Evolutionary conservation across 805 yeast genomes (phyloP).

Genomic region (Hanseniaspora guilliermondii): DNA sequence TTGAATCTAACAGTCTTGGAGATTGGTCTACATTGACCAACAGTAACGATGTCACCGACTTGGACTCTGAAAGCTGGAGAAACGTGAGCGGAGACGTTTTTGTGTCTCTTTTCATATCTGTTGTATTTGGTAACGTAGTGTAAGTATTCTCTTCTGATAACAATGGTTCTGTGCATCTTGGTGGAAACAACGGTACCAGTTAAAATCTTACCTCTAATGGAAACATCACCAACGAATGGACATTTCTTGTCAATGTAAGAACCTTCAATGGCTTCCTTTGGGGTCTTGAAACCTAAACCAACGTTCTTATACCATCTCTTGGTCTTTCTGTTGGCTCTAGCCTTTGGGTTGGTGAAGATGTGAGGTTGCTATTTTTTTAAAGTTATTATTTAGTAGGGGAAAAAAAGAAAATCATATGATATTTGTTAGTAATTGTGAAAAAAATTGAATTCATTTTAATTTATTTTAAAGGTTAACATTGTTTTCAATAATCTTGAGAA

Average conservation of each 20-base stretch:
- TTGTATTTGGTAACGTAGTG: conserved; percentile 99
- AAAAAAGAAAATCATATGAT: not conserved
- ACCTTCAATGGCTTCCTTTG: conserved; percentile 96
- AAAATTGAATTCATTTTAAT: too few relatives aligned
- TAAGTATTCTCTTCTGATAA: conserved; percentile 99
- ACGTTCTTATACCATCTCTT: conserved; percentile 99
- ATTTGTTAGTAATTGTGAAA: conserved; percentile 11
- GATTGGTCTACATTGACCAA: conserved; percentile 99
- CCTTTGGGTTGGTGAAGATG: conserved; percentile 99
- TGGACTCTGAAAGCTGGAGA: conserved; percentile 99
- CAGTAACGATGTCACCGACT: conserved; percentile 98
- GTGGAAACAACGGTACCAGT: conserved; percentile 99
- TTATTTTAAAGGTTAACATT: too few relatives aligned
- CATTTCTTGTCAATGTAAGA: conserved; percentile 99
- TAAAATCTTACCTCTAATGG: conserved; percentile 99
- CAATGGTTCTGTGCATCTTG: conserved; percentile 99
- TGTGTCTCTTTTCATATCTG: conserved; percentile 99
- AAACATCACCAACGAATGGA: conserved; percentile 93
- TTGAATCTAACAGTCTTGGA: conserved; percentile 99
- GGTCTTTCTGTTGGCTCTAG: conserved; percentile 95
- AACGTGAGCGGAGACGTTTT: conserved; percentile 99
- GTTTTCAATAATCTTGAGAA: too few relatives aligned
- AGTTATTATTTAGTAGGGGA: not conserved
- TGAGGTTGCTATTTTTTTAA: conserved; percentile 80
- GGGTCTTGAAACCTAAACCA: conserved; percentile 99